Percentiles rank a stretch among this genome's conserved stretches.
phyloP scores from a whole-genome alignment of 192 early-diverging fungal genomes.

The Coemansia sp. region DNA sequence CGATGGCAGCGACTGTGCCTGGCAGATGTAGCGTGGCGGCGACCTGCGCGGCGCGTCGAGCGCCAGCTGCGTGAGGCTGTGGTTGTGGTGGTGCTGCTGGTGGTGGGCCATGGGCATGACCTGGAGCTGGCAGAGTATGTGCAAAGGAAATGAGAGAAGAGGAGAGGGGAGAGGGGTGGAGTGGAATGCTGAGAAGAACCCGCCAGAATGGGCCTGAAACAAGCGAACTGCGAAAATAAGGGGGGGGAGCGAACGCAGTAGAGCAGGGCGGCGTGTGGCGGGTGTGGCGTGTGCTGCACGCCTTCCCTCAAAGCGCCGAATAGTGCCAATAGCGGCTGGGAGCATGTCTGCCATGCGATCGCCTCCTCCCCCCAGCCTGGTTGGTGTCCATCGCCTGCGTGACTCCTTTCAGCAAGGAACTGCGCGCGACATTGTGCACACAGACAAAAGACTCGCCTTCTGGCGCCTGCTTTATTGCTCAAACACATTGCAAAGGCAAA shows the following conservation, averaged over 20 bases:
- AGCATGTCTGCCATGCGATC: background rate
- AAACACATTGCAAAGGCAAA: background rate
- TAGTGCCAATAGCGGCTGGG: background rate
- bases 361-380: no score
- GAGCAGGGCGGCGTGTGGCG: conserved; percentile 41
- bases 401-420: background rate
- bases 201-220: conserved; percentile 9
- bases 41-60: background rate
- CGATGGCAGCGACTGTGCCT: background rate
- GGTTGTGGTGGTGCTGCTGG: background rate
- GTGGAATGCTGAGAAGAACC: conserved; percentile 2
- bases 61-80: background rate
- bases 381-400: background rate
- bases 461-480: conserved; percentile 2
- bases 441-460: background rate
- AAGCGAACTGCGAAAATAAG: background rate
- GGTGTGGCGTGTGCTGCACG: conserved; percentile 51
- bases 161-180: conserved; percentile 5
- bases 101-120: conserved; percentile 5
- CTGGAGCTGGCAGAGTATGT: conserved; percentile 11
- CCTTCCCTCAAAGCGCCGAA: conserved; percentile 3
- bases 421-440: background rate
- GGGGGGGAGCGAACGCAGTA: conserved; percentile 17
- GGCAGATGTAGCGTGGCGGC: background rate
- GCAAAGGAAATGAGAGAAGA: background rate